Conservation (phyloP, 2,329 filamentous ascomycete species). For the Fusarium sp. region DNA sequence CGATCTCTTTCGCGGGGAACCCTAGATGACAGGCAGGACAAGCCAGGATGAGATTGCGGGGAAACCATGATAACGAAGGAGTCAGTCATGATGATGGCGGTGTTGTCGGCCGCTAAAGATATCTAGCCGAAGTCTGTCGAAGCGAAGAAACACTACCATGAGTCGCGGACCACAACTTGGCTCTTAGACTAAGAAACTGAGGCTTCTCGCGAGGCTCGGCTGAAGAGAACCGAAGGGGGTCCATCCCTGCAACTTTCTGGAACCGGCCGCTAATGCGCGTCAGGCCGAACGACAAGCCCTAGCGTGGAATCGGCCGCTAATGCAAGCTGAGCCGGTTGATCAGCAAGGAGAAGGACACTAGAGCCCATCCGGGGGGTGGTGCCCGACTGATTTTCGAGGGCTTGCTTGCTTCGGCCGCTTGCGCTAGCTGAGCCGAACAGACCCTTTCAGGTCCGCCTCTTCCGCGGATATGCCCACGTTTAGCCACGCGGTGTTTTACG, state of each 20-base stretch:
- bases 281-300: conserved; percentile 8
- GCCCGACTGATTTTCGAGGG: conserved; percentile 2
- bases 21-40: neutral
- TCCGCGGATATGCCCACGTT: neutral
- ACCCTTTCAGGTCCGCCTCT: neutral
- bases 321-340: conserved; percentile 23
- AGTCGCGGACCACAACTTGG: neutral
- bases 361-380: neutral
- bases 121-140: neutral
- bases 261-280: conserved; percentile 16
- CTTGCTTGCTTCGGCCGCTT: conserved; percentile 1
- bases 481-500: neutral
- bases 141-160: neutral
- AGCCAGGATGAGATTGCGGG: neutral
- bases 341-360: neutral
- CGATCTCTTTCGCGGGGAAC: conserved; percentile 6
- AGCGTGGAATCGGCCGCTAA: conserved; percentile 33
- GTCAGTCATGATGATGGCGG: neutral
- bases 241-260: neutral
- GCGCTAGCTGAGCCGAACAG: neutral
- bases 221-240: neutral
- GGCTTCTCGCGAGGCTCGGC: neutral
- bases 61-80: neutral
- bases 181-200: neutral
- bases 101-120: neutral